Evolutionary conservation across 2,329 filamentous ascomycete genomes (phyloP).

Genomic region (Talaromyces sp.): DNA sequence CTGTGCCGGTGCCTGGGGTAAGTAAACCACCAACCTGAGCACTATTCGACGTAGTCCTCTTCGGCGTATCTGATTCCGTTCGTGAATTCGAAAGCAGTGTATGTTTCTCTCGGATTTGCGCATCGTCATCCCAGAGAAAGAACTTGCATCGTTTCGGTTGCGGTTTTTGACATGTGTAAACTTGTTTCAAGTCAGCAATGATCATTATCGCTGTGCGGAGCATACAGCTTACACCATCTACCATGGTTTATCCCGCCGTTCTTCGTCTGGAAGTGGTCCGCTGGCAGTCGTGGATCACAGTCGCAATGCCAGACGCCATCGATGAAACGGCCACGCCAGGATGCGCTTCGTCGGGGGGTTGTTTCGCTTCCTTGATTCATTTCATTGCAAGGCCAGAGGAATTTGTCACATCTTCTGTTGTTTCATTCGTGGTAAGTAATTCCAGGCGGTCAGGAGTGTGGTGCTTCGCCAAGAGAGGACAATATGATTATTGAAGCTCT

Average conservation of each 20-base stretch:
- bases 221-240: conserved; percentile 46
- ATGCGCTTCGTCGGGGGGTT: conserved; percentile 13
- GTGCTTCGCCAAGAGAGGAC: too few relatives aligned
- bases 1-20: conserved; percentile 33
- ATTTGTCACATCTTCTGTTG: neutral
- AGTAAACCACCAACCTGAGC: conserved; percentile 25
- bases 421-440: neutral
- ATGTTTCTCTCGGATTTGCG: conserved; percentile 50
- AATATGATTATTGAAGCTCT: conserved; percentile 6
- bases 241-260: conserved; percentile 57
- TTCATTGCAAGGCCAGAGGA: neutral
- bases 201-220: neutral
- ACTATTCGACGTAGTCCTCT: conserved; percentile 26
- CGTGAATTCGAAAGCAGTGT: conserved; percentile 49
- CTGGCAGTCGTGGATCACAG: conserved; percentile 53
- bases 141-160: conserved; percentile 52
- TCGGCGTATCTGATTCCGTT: conserved; percentile 39
- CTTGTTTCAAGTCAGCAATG: conserved; percentile 20
- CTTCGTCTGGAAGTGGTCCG: conserved; percentile 54
- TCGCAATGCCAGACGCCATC: conserved; percentile 53
- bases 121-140: conserved; percentile 60
- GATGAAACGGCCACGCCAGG: conserved; percentile 38
- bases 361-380: conserved; percentile 11
- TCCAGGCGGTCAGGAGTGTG: too few relatives aligned
- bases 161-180: conserved; percentile 57